Evolutionary conservation across 208 protist species (phyloP), one percentile per base, ranked within the genome.

Genomic region (Crithidia mellificae): DNA sequence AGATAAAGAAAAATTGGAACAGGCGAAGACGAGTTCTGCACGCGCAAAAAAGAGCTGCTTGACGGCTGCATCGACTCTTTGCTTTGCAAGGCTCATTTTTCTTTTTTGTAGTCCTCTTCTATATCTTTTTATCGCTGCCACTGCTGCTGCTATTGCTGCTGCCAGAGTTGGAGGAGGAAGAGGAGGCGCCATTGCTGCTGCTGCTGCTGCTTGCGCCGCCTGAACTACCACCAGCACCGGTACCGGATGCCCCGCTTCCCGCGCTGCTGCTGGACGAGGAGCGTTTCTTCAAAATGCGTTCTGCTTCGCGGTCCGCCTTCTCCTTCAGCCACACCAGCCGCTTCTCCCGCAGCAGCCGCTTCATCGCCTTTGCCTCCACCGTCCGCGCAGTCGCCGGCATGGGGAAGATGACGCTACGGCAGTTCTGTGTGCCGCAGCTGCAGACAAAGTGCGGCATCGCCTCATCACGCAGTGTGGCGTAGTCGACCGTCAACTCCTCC

Each of bases 401-500:
- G 6, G 89, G 72, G 43, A 92, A 91, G 36, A 94, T 91, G 51
- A 94, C 81, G 62, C 85, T 84, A 20, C 91, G 81, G 51, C 91
- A 96, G 58, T 93, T 91, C 55, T 85, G 65, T 2, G 88, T 88
- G 47, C 88, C 88, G 53, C 91, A 96, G 62, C 84, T 86, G 73
- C 91, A 96, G 17, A 82, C 78, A 62, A 94, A 93, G 44, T 78
- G 70, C 34, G 87, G 85, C 88, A 94, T 94, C 27, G 55, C 58
- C 70, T 90, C 83, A 66, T 94, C 88, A 34, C 88, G 85, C 73
- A 94, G 69, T 19, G 87, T 90, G 17, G 82, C 85, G 71, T 92
- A 96, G 74, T 96, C 91, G 1, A 94, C 80, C n/a, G 91, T 91
- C 22, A 96, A 73, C 70, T 94, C 88, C 83, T 96, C 87, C 12